Base-by-base conservation (phyloP, 179 eudicot genomes). In the Gypsophila paniculata region DNA sequence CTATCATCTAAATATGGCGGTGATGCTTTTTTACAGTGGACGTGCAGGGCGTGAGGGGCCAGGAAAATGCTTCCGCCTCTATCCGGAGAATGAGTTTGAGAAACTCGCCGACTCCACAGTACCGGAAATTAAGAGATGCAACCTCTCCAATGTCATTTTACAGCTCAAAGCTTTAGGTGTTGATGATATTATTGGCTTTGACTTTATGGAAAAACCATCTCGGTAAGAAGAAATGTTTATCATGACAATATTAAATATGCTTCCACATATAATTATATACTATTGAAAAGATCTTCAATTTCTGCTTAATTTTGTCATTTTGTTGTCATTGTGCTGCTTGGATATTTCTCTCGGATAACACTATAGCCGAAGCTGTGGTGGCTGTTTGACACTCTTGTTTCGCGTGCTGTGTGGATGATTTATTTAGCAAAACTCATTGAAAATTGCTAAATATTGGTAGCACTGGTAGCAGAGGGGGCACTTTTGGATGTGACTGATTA, bases 11-110 rank as follows among this genome's bases (percentile, higher is more conserved):
- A 69, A 53, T 46, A 18, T 66, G 26, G 44, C 51, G 22, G 65
- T 60, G 77, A 62, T 61, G 23, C 63, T 70, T 65, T 65, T 26
- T 74, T 76, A 58, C 85, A 94, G 99, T 80, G 99, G 97, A 38
- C 99, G 99, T 83, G 99, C 99, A 76, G 99, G 99, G 60, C 97
- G 99, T 79, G 99, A 91, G 79, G 96, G 90, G 79, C 92, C 97
- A 71, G 99, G 99, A 44, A 94, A 91, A 75, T 94, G 97, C 85
- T 94, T 90, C 70, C 96, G 99, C 62, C 91, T 94, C 42, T 94
- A 94, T 74, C 93, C 94, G 32, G 99, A 94, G 78, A 75, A 73
- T 55, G 86, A 81, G 81, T 94, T 90, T 80, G 91, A 83, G 79
- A 87, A 83, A 76, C 92, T 94, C 72, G 77, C 72, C 19, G 93